These are phyloP conservation scores for Geotrichum candidum DNA, from an alignment of 1,139 yeast species.

Conservation along the genomic window DNA sequence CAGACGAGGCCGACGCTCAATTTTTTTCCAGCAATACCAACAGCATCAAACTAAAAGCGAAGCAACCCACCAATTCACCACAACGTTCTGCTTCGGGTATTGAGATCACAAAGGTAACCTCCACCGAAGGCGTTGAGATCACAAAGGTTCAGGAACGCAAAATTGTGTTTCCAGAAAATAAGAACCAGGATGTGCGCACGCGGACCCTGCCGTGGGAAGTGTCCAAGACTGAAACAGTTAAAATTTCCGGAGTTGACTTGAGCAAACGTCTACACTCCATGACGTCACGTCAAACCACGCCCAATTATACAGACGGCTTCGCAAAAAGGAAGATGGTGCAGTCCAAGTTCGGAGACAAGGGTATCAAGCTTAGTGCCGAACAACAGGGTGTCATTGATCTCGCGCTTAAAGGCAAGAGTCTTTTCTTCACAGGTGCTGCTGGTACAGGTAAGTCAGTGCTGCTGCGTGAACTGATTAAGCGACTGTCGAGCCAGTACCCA, in stretches of 20 bases:
- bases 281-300: not conserved
- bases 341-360: not conserved
- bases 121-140: not conserved
- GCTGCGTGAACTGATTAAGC: constrained; percentile 51
- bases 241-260: constrained; percentile 6
- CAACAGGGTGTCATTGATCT: constrained; percentile 55
- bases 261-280: not conserved
- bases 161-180: not conserved
- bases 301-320: not conserved
- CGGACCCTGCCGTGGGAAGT: constrained; percentile 9
- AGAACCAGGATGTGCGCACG: not conserved
- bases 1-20: constrained; percentile 8
- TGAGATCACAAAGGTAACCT: not conserved
- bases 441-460: constrained; percentile 93
- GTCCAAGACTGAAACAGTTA: not conserved
- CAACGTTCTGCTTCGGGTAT: not conserved
- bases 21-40: not conserved
- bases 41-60: not conserved
- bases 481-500: constrained; percentile 37
- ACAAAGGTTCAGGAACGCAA: not conserved
- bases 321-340: not conserved
- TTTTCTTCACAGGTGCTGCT: constrained; percentile 91
- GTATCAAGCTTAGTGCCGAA: constrained; percentile 28
- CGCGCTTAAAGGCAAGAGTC: constrained; percentile 45
- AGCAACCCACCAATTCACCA: not conserved